These are phyloP conservation scores for Rhodamnia rubescens DNA, from an alignment of 345 rosid species.

Conservation along the genomic window DNA sequence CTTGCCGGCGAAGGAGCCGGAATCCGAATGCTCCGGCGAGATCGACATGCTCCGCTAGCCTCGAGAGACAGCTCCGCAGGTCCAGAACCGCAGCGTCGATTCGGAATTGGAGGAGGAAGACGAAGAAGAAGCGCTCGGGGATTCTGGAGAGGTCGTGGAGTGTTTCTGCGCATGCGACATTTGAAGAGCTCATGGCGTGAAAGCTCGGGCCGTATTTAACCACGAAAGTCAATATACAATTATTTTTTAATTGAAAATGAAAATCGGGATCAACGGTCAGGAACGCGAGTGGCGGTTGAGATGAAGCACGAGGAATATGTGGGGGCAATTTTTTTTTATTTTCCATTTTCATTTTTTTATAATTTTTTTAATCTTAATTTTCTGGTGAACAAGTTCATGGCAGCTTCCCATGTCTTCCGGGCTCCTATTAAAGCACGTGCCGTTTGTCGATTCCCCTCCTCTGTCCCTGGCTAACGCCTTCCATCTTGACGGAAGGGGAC, in stretches of 20 bases:
- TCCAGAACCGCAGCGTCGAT: not conserved
- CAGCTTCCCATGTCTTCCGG: not conserved
- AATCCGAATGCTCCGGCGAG: conserved; percentile 38
- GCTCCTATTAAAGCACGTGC: conserved; percentile 25
- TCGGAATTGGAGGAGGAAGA: too few species aligned
- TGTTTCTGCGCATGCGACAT: not conserved
- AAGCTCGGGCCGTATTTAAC: not conserved
- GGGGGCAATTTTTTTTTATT: not conserved
- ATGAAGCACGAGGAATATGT: conserved; percentile 43
- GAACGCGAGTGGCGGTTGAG: not conserved
- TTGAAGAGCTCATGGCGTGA: not conserved
- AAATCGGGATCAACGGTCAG: not conserved
- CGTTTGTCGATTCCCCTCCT: not conserved
- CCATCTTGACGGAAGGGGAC: not conserved
- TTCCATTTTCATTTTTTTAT: fast-evolving
- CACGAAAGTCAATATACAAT: not conserved
- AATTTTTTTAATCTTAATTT: not conserved
- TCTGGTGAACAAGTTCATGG: not conserved
- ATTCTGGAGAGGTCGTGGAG: not conserved
- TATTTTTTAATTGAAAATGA: not conserved
- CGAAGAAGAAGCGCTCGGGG: not conserved
- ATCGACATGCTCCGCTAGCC: conserved; percentile 26
- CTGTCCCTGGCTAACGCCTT: not conserved
- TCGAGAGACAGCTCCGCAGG: too few species aligned
- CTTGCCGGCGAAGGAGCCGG: conserved; percentile 7